Base-by-base conservation (phyloP, 208 protist species). In the Leptomonas pyrrhocoris region DNA sequence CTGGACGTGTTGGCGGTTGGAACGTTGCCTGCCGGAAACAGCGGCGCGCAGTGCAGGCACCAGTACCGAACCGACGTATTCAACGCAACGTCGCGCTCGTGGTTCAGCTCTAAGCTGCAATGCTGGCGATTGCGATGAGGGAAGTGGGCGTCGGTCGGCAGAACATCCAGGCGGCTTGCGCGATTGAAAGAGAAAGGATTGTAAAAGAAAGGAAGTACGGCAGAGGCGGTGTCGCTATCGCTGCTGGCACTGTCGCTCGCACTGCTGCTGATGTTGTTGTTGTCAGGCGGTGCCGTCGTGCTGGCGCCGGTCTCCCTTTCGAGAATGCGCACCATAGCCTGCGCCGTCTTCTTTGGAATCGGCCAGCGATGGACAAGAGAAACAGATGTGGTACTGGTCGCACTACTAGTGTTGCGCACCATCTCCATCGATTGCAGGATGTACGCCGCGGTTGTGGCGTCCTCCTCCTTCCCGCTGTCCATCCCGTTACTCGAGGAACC, bases 1-100 rank as follows among this genome's bases (percentile, higher is more conserved):
- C 36, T 61, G 50, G 59, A 61, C 27, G 13, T 45, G 58, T 81
- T 64, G 16, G 60, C 50, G n/a, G 34, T 51, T 16, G 85, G 86
- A 12, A 83, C 28, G 51, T 94, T 92, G 28, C 89, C 89, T 23
- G 67, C 55, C 4, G 73, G 81, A 63, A 94, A 94, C 27, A 94
- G 75, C 49, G 85, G 80, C 30, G 80, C 59, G 68, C 90, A 95
- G 51, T 73, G 54, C 19, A 94, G 25, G 61, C 82, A 91, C 83
- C 84, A 92, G 80, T 92, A 95, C 46, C 77, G 76, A 30, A 86
- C 80, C 28, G 65, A 42, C 28, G 43, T 83, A 40, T 74, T 45
- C 6, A 81, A 38, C 28, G 70, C 45, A 23, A 53, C 50, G 56
- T 87, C 81, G 21, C 59, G 45, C 49, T 86, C 79, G 31, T 63